phyloP scores from a whole-genome alignment of 2,329 filamentous ascomycete species.

The Pestalotiopsis fici region DNA sequence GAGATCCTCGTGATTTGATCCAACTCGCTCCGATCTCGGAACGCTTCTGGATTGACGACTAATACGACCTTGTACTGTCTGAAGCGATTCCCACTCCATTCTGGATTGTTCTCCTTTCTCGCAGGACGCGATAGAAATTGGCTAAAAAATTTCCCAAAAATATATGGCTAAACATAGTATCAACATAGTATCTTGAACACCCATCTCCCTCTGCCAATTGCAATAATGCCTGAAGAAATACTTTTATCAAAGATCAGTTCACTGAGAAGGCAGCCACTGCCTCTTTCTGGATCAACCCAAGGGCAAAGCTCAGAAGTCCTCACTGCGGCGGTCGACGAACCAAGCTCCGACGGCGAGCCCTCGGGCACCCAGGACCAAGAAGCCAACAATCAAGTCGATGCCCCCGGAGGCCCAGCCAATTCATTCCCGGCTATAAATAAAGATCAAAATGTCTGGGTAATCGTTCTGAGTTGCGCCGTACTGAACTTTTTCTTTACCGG shows the following conservation, averaged over 20 bases:
- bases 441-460: not conserved
- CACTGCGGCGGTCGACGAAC: not conserved
- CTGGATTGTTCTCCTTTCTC: not conserved
- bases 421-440: not conserved
- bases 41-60: not conserved
- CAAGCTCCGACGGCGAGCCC: not conserved
- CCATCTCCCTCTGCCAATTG: not conserved
- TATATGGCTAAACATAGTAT: not conserved
- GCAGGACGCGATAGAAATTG: not conserved
- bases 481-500: slow-evolving; percentile 26
- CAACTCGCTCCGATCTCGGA: not conserved
- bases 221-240: not conserved
- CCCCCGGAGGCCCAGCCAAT: not conserved
- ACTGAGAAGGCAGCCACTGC: not conserved
- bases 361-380: not conserved
- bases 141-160: not conserved
- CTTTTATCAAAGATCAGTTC: not conserved
- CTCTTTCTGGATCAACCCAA: not conserved
- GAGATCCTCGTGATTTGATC: not conserved
- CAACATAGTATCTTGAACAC: no score
- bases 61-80: not conserved
- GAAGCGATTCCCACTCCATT: not conserved
- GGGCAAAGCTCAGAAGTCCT: not conserved
- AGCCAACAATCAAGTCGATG: not conserved
- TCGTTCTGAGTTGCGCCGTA: not conserved